Conservation (phyloP, 129 eudicot genomes). For the Lactuca sativa region DNA sequence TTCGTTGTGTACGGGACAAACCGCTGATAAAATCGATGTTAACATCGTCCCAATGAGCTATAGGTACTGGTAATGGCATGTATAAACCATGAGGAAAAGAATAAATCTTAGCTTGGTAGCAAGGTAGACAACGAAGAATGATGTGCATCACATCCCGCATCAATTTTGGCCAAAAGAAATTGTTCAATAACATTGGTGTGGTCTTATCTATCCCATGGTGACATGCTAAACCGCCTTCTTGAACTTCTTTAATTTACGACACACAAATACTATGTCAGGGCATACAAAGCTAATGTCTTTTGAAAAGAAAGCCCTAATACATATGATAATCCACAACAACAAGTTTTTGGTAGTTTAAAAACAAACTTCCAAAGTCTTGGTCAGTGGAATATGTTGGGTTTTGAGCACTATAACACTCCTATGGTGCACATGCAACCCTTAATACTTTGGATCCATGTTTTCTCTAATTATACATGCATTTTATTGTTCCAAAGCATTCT, state of each 20-base stretch:
- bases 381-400: neutral
- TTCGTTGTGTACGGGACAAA: too few species aligned
- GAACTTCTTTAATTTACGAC: neutral
- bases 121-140: neutral
- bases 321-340: neutral
- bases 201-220: constrained; percentile 9
- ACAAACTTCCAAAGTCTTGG: neutral
- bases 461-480: too few species aligned
- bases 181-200: neutral
- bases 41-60: constrained; percentile 16
- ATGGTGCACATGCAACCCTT: too few species aligned
- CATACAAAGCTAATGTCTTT: neutral
- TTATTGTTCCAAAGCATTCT: too few species aligned
- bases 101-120: neutral
- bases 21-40: constrained; percentile 5
- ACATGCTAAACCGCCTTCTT: constrained; percentile 3
- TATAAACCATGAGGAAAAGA: constrained; percentile 15
- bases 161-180: neutral
- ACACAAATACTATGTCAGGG: neutral
- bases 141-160: neutral
- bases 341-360: neutral
- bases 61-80: neutral
- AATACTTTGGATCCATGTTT: too few species aligned
- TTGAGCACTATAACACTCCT: too few species aligned
- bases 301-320: constrained; percentile 4